Conservation (phyloP, 768 basidiomycete genomes). For the Lactifluus subvellereus region DNA sequence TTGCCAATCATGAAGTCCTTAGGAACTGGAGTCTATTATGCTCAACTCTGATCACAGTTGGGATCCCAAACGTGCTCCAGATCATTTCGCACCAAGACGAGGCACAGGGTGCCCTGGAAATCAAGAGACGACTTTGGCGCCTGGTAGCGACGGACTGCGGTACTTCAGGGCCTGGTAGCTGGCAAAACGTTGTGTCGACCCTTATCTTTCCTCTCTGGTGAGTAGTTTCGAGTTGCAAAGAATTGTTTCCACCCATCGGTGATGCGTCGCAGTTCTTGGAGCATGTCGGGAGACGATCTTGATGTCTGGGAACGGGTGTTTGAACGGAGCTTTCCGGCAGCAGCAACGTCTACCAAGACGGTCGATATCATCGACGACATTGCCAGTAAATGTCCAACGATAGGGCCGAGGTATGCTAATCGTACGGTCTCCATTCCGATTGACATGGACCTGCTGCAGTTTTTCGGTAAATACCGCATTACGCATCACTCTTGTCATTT, state of each 20-base stretch:
- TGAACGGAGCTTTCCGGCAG: neutral
- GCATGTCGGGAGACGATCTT: constrained; percentile 14
- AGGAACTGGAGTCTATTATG: constrained; percentile 13
- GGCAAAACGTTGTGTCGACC: neutral
- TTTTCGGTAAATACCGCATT: constrained; percentile 10
- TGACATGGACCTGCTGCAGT: neutral
- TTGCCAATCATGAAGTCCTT: constrained; percentile 7
- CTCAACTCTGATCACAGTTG: constrained; percentile 9
- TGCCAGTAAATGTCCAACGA: neutral
- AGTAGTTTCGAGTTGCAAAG: neutral
- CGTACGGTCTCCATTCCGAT: neutral
- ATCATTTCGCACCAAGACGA: constrained; percentile 6
- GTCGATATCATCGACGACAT: constrained; percentile 4
- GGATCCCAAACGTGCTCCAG: constrained; percentile 9
- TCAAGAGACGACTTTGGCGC: constrained; percentile 17
- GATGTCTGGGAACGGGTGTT: constrained; percentile 15
- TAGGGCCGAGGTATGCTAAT: constrained; percentile 5
- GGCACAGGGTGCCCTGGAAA: neutral
- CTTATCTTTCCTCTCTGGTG: constrained; percentile 11
- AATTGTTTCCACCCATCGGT: neutral
- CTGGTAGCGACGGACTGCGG: neutral
- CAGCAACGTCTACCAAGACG: neutral
- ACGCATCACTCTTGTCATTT: constrained; percentile 1
- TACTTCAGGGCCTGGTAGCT: neutral
- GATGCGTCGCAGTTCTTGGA: constrained; percentile 8